Percentiles rank a stretch among this genome's conserved stretches.
These are phyloP conservation scores for Atkinsonella hypoxylon DNA, from an alignment of 2,329 filamentous ascomycete genomes.

Conservation along the genomic window DNA sequence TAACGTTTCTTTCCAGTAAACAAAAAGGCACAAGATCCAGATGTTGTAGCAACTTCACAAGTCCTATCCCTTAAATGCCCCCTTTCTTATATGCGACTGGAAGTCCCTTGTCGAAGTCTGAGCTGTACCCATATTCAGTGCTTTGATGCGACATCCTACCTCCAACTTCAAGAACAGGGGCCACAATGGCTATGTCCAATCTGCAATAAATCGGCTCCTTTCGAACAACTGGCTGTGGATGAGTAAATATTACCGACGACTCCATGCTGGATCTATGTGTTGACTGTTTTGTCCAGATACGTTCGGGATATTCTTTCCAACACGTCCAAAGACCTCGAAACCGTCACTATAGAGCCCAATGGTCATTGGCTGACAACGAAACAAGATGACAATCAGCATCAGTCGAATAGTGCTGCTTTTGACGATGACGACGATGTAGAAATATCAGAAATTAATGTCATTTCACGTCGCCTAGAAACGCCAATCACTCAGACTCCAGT, in stretches of 20 bases:
- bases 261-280: neutral
- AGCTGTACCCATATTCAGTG: conserved; percentile 85
- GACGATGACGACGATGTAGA: conserved; percentile 39
- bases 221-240: conserved; percentile 74
- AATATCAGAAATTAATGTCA: conserved; percentile 30
- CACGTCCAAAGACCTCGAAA: conserved; percentile 60
- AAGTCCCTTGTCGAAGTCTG: conserved; percentile 65
- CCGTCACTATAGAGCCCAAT: conserved; percentile 81
- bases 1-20: conserved; percentile 44
- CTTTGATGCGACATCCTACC: conserved; percentile 85
- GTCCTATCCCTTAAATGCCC: conserved; percentile 90
- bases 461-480: conserved; percentile 24
- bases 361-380: conserved; percentile 54
- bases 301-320: conserved; percentile 74
- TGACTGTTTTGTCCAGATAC: conserved; percentile 42
- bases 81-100: conserved; percentile 72
- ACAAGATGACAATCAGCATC: conserved; percentile 18
- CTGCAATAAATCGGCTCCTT: conserved; percentile 74
- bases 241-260: conserved; percentile 43
- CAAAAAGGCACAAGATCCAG: conserved; percentile 69
- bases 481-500: conserved; percentile 24
- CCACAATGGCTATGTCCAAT: conserved; percentile 96
- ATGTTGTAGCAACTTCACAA: conserved; percentile 79
- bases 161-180: conserved; percentile 89
- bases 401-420: conserved; percentile 17